Conservation (phyloP, 306 rosid genomes). For the Gleditsia sinensis region DNA sequence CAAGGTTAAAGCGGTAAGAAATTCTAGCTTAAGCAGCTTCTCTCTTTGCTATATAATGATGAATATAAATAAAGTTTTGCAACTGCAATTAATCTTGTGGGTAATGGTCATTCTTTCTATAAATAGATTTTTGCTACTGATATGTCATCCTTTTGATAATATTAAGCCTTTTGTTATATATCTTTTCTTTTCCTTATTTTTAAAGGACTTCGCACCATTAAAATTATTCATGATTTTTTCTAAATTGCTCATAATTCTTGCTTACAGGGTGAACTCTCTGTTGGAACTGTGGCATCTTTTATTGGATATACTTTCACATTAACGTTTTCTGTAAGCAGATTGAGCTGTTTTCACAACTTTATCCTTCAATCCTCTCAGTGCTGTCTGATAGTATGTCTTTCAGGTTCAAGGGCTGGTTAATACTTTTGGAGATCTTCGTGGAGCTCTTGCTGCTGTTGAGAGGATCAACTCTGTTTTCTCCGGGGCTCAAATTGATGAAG, state of each 20-base stretch:
- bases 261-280: slow-evolving; percentile 87
- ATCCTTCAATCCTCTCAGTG: slow-evolving; percentile 27
- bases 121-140: background rate
- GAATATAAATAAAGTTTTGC: background rate
- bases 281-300: slow-evolving; percentile 94
- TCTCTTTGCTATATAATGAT: slow-evolving; percentile 11
- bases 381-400: slow-evolving; percentile 39
- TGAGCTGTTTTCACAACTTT: slow-evolving; percentile 32
- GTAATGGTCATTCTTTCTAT: slow-evolving; percentile 5
- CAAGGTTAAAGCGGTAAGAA: slow-evolving; percentile 94
- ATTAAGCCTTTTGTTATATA: background rate
- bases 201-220: slow-evolving; percentile 7
- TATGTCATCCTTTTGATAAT: background rate
- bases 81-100: background rate
- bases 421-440: slow-evolving; percentile 93
- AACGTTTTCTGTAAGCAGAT: slow-evolving; percentile 82
- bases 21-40: slow-evolving; percentile 23
- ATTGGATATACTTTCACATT: slow-evolving; percentile 97
- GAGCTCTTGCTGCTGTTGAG: slow-evolving; percentile 81
- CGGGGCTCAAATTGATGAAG: slow-evolving; percentile 76
- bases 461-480: slow-evolving; percentile 90
- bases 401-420: slow-evolving; percentile 99
- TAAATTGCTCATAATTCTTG: slow-evolving; percentile 34
- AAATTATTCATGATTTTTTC: slow-evolving; percentile 27
- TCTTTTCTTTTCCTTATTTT: background rate